Evolutionary conservation across 306 rosid species (phyloP).

Genomic region (Inga leiocalycina): DNA sequence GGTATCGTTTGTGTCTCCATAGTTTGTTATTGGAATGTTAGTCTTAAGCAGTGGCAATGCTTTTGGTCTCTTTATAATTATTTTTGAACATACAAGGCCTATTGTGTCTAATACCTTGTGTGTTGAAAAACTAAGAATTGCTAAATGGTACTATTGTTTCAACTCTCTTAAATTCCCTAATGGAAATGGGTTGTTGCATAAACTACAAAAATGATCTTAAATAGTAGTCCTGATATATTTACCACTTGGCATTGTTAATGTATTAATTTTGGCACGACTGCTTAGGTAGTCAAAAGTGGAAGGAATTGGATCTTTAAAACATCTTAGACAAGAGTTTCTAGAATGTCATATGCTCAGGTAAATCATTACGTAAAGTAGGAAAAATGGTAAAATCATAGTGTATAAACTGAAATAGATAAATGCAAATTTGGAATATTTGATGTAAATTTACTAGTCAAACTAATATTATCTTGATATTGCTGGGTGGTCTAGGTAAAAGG

Average conservation of each 20-base stretch:
- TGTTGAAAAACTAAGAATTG: not conserved
- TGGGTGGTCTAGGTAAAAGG: conserved; percentile 75
- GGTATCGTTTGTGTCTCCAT: not conserved
- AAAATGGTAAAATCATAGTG: not conserved
- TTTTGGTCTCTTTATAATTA: not conserved
- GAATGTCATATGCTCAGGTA: not conserved
- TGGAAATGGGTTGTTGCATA: not conserved
- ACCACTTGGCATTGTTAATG: not conserved
- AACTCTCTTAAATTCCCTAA: not conserved
- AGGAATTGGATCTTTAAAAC: not conserved
- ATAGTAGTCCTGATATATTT: not conserved
- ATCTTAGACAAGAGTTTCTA: not conserved
- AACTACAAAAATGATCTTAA: no score
- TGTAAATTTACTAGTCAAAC: not conserved
- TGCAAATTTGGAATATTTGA: not conserved
- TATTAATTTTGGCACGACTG: not conserved
- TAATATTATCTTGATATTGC: conserved; percentile 31
- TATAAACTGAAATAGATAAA: not conserved
- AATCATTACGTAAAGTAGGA: not conserved
- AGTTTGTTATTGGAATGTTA: not conserved
- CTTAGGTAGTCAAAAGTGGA: not conserved
- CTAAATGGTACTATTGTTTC: conserved; percentile 1
- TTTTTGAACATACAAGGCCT: not conserved
- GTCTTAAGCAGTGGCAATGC: not conserved
- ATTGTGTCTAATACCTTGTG: not conserved